These are phyloP conservation scores for Aphanomyces euteiches DNA, from an alignment of 352 stramenopile species.

Conservation along the genomic window DNA sequence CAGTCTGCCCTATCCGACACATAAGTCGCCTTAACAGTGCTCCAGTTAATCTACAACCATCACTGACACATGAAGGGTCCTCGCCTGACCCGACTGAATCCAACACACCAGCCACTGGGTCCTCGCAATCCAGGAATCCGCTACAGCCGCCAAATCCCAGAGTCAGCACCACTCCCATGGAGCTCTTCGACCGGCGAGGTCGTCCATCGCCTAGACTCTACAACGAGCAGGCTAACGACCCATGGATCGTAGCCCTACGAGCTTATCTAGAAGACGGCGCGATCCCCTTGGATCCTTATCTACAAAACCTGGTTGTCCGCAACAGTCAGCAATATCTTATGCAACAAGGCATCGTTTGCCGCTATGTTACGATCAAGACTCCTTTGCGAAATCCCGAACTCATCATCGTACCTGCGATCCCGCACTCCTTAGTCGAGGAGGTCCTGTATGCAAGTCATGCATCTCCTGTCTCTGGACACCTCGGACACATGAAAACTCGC, in stretches of 20 bases:
- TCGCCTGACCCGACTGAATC: too few relatives aligned
- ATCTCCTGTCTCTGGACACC: background rate
- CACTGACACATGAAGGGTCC: too few relatives aligned
- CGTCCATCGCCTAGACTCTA: too few relatives aligned
- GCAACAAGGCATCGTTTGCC: conserved; percentile 12
- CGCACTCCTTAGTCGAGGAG: background rate
- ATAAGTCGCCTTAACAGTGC: too few relatives aligned
- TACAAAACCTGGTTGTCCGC: background rate
- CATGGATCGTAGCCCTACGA: conserved; percentile 5
- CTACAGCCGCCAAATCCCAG: too few relatives aligned
- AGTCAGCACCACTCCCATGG: too few relatives aligned
- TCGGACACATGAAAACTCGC: background rate
- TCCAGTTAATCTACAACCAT: too few relatives aligned
- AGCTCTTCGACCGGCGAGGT: background rate
- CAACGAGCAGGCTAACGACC: too few relatives aligned
- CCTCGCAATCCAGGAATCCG: too few relatives aligned
- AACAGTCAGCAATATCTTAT: background rate
- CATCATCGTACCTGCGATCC: background rate
- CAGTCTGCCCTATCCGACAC: too few relatives aligned
- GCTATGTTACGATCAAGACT: background rate
- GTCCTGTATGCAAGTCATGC: background rate
- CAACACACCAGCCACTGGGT: too few relatives aligned
- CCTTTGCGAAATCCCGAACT: background rate
- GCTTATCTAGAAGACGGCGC: background rate
- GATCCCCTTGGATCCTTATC: background rate